A percentile compares a stretch with the other conserved stretches of the same genome.
These are phyloP conservation scores for Melampsora medusae DNA, from an alignment of 1,284 basidiomycete genomes.

Conservation along the genomic window DNA sequence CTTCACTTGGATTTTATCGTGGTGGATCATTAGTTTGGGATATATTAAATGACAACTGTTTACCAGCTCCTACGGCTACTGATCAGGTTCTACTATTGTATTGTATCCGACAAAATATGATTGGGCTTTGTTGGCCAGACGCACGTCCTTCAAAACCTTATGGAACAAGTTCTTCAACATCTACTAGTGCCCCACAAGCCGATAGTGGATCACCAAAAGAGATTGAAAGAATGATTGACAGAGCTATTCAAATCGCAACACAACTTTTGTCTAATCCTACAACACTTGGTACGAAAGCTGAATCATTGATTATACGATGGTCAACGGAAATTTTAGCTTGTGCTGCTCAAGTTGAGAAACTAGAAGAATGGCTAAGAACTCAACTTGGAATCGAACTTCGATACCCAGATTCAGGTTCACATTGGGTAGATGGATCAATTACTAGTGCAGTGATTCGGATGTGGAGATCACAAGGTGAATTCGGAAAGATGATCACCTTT, in stretches of 20 bases:
- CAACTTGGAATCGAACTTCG: constrained; percentile 16
- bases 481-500: constrained; percentile 23
- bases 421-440: constrained; percentile 37
- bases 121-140: background rate
- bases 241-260: constrained; percentile 11
- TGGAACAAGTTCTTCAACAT: constrained; percentile 1
- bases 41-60: background rate
- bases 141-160: background rate
- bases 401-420: constrained; percentile 35
- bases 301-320: constrained; percentile 16
- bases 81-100: constrained; percentile 36
- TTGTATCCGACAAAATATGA: constrained; percentile 28
- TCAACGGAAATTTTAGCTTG: constrained; percentile 28
- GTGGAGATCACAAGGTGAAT: constrained; percentile 23
- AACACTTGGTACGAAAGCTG: constrained; percentile 3
- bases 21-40: constrained; percentile 38
- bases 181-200: background rate
- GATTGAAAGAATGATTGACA: constrained; percentile 20
- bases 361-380: constrained; percentile 21
- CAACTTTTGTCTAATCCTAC: background rate
- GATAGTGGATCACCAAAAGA: constrained; percentile 1
- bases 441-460: constrained; percentile 29
- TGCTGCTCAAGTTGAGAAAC: background rate
- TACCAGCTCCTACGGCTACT: background rate
- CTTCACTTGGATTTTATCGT: constrained; percentile 19